Conservation (phyloP, 371 early-diverging fungal genomes). For the Mucor irregularis region DNA sequence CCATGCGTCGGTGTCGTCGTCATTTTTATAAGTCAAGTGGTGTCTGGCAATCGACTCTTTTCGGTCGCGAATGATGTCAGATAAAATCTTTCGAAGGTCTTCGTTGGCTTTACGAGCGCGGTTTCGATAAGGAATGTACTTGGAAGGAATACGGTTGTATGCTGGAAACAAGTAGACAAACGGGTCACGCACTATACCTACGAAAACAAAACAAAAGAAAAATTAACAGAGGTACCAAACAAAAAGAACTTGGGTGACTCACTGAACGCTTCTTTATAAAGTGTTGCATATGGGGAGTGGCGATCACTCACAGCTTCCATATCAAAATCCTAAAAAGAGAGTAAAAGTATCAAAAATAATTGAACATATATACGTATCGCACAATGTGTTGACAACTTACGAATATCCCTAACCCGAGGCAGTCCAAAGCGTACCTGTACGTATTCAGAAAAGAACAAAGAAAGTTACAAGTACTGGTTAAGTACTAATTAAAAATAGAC, state of each 20-base stretch:
- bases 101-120: conserved; percentile 16
- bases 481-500: not conserved
- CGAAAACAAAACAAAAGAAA: too few species aligned
- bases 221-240: conserved; percentile 3
- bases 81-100: conserved; percentile 13
- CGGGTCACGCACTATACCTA: conserved; percentile 19
- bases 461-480: too few species aligned
- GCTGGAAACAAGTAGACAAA: conserved; percentile 27
- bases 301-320: conserved; percentile 11
- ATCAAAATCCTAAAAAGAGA: conserved; percentile 2
- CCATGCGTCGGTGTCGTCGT: conserved; percentile 4
- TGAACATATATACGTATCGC: too few species aligned
- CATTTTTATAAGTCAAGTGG: not conserved
- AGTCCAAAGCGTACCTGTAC: conserved; percentile 21
- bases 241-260: not conserved
- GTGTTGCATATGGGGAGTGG: conserved; percentile 5
- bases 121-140: conserved; percentile 24
- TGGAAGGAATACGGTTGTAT: conserved; percentile 24
- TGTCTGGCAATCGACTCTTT: conserved; percentile 8
- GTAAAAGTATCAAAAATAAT: not conserved
- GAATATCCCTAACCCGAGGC: conserved; percentile 15
- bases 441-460: not conserved
- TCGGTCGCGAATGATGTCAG: conserved; percentile 16
- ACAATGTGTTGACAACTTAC: too few species aligned
- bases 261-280: conserved; percentile 36